Evolutionary conservation across 257 asterid genomes (phyloP), one percentile per base, ranked within the genome.

Genomic region (Solanum acaule): DNA sequence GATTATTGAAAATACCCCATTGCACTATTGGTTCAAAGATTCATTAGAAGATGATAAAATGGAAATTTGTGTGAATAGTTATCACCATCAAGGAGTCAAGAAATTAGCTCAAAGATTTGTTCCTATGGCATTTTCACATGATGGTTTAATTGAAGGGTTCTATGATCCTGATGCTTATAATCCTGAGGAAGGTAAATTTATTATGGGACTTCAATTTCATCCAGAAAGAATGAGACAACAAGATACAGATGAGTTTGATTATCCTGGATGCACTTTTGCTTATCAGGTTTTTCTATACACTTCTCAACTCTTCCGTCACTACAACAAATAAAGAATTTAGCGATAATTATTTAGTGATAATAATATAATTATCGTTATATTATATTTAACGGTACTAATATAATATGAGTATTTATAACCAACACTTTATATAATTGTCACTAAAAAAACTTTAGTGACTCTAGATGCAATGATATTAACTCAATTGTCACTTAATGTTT

Each of bases 201-300:
- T 95, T 31, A 93, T 96, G 98, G 99, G 99, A 63, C 94, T 96
- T 34, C 99, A 96, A 88, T 96, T 96, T 90, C 99, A 96, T 90
- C 99, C 98, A 0, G 98, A 96, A 78, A 79, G 99, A 87, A 95
- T 96, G 99, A 92, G 98, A 90, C 90, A 84, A 4, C 85, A 81
- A 0, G 93, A 96, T 82, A 90, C 96, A 0, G 98, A 93, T 37
- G 95, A 91, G 11, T 96, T 96, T 27, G 98, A 96, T 49, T 95
- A 95, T 78, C 97, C 95, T 1, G 99, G 99, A 12, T 96, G 99
- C 86, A 87, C 90, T 7, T 91, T 75, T 87, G 92, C 92, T 22
- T 91, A 91, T 89, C 84, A 91, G 91, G 92, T 68, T 27, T 90
- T 78, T 37, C 35, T 77, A 23, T 8, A 78, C 65, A 78, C 31